Evolutionary conservation across 1,284 basidiomycete species (phyloP).

Genomic region (Leccinum cinnamomeum): DNA sequence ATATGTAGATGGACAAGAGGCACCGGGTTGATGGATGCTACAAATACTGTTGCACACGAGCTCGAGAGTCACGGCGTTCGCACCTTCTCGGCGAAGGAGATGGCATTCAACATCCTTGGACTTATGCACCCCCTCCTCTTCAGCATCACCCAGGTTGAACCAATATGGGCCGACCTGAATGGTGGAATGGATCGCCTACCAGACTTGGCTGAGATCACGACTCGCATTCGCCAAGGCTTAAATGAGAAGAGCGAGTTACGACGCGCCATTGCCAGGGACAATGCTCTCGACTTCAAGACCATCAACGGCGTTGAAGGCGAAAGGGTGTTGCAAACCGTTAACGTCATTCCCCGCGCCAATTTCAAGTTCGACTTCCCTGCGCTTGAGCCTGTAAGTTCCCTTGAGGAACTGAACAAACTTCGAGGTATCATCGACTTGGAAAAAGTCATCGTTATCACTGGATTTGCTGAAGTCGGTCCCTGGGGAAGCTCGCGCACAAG

Average conservation of each 20-base stretch:
- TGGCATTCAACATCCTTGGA: conserved; percentile 99
- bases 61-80: conserved; percentile 93
- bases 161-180: conserved; percentile 97
- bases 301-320: conserved; percentile 92
- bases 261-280: conserved; percentile 91
- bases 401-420: conserved; percentile 75
- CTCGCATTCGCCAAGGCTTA: conserved; percentile 79
- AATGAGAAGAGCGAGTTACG: conserved; percentile 87
- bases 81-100: conserved; percentile 99
- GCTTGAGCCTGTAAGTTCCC: conserved; percentile 64
- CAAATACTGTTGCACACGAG: conserved; percentile 93
- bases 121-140: conserved; percentile 99
- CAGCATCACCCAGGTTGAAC: conserved; percentile 99
- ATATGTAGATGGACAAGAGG: conserved; percentile 86
- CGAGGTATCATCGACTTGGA: conserved; percentile 92
- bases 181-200: conserved; percentile 97
- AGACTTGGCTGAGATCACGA: conserved; percentile 90
- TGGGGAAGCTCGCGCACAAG: conserved; percentile 99
- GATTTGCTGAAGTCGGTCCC: conserved; percentile 97
- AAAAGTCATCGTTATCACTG: conserved; percentile 94
- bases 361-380: conserved; percentile 94
- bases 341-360: conserved; percentile 94
- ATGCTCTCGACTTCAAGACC: conserved; percentile 92
- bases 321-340: conserved; percentile 88
- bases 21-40: conserved; percentile 96